phyloP scores from a whole-genome alignment of 192 early-diverging fungal genomes.

The Dissophora ornata region DNA sequence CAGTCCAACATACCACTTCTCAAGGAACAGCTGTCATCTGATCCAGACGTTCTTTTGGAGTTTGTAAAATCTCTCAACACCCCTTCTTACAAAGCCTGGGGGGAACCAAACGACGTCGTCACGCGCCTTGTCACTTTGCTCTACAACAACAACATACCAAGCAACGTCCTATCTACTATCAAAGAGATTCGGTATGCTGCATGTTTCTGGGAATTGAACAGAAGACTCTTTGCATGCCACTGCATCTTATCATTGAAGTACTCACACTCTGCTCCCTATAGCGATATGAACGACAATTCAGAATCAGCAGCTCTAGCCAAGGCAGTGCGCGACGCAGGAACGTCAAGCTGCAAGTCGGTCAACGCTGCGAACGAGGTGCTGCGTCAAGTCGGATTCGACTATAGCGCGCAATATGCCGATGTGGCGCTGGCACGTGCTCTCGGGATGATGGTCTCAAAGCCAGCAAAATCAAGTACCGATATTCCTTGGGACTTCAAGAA shows the following conservation, averaged over 20 bases:
- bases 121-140: constrained; percentile 29
- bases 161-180: constrained; percentile 9
- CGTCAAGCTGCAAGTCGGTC: constrained; percentile 59
- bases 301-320: constrained; percentile 49
- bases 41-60: constrained; percentile 15
- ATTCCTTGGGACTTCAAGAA: constrained; percentile 72
- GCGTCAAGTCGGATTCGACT: constrained; percentile 49
- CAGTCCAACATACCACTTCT: constrained; percentile 17
- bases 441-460: constrained; percentile 70
- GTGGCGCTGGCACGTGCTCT: constrained; percentile 67
- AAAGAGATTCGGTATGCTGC: constrained; percentile 44
- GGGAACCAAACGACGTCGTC: constrained; percentile 39
- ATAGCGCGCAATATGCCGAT: not conserved
- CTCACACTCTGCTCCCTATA: no score
- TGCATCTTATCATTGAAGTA: no score
- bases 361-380: constrained; percentile 56
- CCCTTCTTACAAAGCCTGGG: constrained; percentile 35
- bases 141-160: constrained; percentile 46
- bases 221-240: no score
- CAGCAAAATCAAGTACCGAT: constrained; percentile 48
- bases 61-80: constrained; percentile 40
- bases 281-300: constrained; percentile 49
- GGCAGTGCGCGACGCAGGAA: constrained; percentile 62
- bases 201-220: no score
- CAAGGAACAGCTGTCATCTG: constrained; percentile 34